Base-by-base conservation (phyloP, 2,329 filamentous ascomycete genomes). In the Botrytis cinerea region DNA sequence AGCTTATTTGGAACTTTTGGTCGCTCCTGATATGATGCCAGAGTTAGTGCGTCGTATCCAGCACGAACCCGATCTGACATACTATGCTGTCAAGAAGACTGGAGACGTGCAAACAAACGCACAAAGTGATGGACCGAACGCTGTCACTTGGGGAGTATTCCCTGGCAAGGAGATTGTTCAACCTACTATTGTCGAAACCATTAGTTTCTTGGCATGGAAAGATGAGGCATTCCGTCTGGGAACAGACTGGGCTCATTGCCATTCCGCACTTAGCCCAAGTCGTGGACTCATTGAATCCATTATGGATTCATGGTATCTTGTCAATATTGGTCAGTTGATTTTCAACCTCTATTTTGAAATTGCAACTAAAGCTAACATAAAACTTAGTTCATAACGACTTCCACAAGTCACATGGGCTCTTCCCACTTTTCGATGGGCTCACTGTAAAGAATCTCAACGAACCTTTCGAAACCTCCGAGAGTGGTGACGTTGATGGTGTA, bases 141-240 rank as follows among this genome's bases (percentile, higher is more conserved):
- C 96, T n/a, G 93, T 99, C 68, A 99, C 96, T 2, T 99, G 96
- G 96, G 96, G 96, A 83, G 97, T 99, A 48, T 99, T 98, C 85
- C 95, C 96, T 0, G 96, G 96, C 74, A 97, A 98, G 82, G 96
- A 99, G 83, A 98, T 99, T 81, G 95, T 99, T n/a, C 96, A 99
- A 83, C 96, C 96, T 22, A 99, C 96, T n/a, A 98, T 99, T 79
- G 96, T 99, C 70, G 96, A 99, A 84, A 97, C 93, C 28, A 92
- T 99, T 82, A 97, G 93, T 82, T 99, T 99, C 88, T 86, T 99
- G 71, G 96, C 96, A 3, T 99, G 96, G 96, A 97, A 97, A 84
- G 96, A 99, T 78, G 96, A 99, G 83, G 97, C 97, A 25, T 99
- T 94, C 86, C 90, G 93, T 75, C 88, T 99, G 16, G 96, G 96